Conservation (phyloP, 2,329 filamentous ascomycete genomes). For the Penicillium brasilianum region DNA sequence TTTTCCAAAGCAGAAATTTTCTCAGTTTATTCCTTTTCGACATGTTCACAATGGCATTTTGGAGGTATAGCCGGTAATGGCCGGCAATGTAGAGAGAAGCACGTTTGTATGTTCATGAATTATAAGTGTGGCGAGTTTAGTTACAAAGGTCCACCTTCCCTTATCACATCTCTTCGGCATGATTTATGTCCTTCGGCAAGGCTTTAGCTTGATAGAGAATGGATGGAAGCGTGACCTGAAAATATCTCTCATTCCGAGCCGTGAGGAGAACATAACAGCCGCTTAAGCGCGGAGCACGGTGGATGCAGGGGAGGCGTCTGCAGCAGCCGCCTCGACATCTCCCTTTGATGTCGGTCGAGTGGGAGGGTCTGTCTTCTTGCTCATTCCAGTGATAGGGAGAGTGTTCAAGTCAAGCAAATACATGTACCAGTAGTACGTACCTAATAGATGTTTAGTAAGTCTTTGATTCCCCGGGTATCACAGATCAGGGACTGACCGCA, state of each 20-base stretch:
- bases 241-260: no score
- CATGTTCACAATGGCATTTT: no score
- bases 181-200: neutral
- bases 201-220: neutral
- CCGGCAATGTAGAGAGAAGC: no score
- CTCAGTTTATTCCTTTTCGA: no score
- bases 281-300: neutral
- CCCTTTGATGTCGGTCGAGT: slow-evolving; percentile 1
- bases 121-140: neutral
- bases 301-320: neutral
- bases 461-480: neutral
- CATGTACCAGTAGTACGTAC: slow-evolving; percentile 56
- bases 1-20: no score
- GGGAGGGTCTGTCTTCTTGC: slow-evolving; percentile 5
- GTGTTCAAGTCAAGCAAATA: slow-evolving; percentile 41
- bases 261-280: neutral
- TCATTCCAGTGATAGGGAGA: slow-evolving; percentile 22
- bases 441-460: slow-evolving; percentile 16
- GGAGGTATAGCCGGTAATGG: no score
- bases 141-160: neutral
- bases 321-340: slow-evolving; percentile 16
- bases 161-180: neutral
- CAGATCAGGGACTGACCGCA: slow-evolving; percentile 41
- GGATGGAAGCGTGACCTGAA: neutral
- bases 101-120: neutral